phyloP scores from a whole-genome alignment of 202 grass and related monocot genomes.

The Alloteropsis angusta region DNA sequence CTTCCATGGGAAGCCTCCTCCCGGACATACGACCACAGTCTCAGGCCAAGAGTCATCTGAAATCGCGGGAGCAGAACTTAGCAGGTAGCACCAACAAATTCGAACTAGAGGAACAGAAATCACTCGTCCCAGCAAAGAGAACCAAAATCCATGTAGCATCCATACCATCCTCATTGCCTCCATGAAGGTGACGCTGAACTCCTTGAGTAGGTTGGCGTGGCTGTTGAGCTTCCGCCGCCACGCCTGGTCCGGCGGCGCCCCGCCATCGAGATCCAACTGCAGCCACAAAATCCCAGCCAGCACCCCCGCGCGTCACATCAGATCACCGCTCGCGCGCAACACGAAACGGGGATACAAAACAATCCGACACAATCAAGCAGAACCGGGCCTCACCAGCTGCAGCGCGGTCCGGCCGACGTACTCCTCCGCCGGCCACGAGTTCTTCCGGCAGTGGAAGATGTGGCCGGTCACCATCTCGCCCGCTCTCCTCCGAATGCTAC shows the following conservation, averaged over 20 bases:
- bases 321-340: background rate
- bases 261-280: constrained; percentile 92
- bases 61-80: constrained; percentile 1
- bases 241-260: constrained; percentile 86
- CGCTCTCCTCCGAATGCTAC: constrained; percentile 11
- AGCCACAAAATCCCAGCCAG: background rate
- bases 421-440: constrained; percentile 95
- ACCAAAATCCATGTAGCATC: background rate
- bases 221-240: constrained; percentile 87
- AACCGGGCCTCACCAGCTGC: constrained; percentile 39
- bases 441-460: constrained; percentile 77
- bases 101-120: background rate
- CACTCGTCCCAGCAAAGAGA: background rate
- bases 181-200: constrained; percentile 98
- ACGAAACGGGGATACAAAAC: background rate
- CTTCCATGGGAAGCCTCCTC: constrained; percentile 98
- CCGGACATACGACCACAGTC: constrained; percentile 96
- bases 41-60: constrained; percentile 82
- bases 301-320: background rate
- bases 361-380: background rate
- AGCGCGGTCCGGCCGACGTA: constrained; percentile 47
- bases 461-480: constrained; percentile 71
- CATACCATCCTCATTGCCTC: constrained; percentile 97
- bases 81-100: background rate
- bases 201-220: constrained; percentile 89